Conservation (phyloP, 2,329 filamentous ascomycete species). For the Trichoderma endophyticum region DNA sequence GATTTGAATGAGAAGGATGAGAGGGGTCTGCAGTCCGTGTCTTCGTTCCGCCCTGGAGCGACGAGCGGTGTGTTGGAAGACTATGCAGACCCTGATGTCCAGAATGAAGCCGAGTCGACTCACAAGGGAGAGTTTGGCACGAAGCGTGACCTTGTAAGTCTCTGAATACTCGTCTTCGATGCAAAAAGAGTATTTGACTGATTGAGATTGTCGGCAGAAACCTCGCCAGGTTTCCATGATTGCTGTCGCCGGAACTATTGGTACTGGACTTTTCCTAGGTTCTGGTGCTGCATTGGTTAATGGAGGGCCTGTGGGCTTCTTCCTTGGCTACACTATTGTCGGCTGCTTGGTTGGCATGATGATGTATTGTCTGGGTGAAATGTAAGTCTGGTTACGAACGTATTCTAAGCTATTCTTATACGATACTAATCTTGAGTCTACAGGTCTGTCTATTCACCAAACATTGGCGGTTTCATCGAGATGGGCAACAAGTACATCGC, state of each 20-base stretch:
- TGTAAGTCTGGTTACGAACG: constrained; percentile 13
- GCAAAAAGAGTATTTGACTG: background rate
- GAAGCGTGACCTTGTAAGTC: constrained; percentile 19
- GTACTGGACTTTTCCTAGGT: constrained; percentile 29
- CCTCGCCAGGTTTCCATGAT: constrained; percentile 34
- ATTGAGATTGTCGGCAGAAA: constrained; percentile 11
- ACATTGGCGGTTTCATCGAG: constrained; percentile 27
- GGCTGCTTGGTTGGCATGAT: constrained; percentile 22
- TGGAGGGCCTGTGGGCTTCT: constrained; percentile 20
- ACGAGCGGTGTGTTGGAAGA: background rate
- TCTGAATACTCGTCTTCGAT: background rate
- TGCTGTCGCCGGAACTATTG: constrained; percentile 40
- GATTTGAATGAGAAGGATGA: constrained; percentile 12
- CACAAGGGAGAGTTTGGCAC: constrained; percentile 21
- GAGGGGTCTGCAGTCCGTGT: constrained; percentile 5
- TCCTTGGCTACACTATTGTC: constrained; percentile 20
- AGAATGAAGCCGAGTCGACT: constrained; percentile 18
- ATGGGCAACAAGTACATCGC: constrained; percentile 26
- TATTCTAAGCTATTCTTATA: background rate
- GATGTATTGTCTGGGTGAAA: constrained; percentile 23
- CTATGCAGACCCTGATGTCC: constrained; percentile 11
- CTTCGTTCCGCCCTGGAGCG: constrained; percentile 7
- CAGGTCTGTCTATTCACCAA: constrained; percentile 25
- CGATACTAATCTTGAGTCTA: background rate
- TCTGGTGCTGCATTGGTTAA: constrained; percentile 21